Conservation (phyloP, 179 eudicot species). For the Silene noctiflora region DNA sequence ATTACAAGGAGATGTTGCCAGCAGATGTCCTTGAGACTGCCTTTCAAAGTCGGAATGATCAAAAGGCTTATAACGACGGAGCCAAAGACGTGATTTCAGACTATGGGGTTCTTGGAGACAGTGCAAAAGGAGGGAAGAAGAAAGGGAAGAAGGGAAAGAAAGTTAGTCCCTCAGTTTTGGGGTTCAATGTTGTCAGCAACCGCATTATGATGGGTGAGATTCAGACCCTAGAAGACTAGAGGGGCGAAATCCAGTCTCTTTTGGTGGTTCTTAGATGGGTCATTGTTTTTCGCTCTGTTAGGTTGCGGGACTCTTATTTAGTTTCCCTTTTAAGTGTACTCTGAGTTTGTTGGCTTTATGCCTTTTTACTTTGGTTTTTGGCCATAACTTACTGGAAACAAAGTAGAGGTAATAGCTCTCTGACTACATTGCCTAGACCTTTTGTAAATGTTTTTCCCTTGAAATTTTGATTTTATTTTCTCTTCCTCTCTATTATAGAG, state of each 20-base stretch:
- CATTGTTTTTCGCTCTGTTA: not conserved
- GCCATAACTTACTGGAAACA: not conserved
- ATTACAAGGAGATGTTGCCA: constrained; percentile 84
- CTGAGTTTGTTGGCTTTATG: not conserved
- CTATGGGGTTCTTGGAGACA: constrained; percentile 28
- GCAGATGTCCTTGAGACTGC: constrained; percentile 77
- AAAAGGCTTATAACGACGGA: constrained; percentile 36
- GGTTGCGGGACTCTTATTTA: constrained; percentile 1
- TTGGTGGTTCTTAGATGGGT: not conserved
- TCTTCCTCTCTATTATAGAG: constrained; percentile 28
- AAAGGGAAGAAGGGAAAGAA: constrained; percentile 97
- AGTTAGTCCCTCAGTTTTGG: constrained; percentile 73
- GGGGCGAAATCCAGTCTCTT: not conserved
- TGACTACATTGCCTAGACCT: constrained; percentile 42
- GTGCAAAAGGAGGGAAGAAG: constrained; percentile 75
- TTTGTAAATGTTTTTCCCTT: constrained; percentile 40
- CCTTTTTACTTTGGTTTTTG: not conserved
- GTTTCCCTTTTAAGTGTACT: not conserved
- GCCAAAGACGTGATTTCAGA: constrained; percentile 54
- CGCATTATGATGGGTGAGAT: constrained; percentile 99
- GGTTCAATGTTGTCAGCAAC: constrained; percentile 95
- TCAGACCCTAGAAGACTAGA: constrained; percentile 78
- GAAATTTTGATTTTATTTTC: constrained; percentile 15
- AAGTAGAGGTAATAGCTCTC: constrained; percentile 26
- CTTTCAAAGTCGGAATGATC: constrained; percentile 69